Evolutionary conservation across 1,139 yeast genomes (phyloP).

Genomic region (Wickerhamiella pararugosa): DNA sequence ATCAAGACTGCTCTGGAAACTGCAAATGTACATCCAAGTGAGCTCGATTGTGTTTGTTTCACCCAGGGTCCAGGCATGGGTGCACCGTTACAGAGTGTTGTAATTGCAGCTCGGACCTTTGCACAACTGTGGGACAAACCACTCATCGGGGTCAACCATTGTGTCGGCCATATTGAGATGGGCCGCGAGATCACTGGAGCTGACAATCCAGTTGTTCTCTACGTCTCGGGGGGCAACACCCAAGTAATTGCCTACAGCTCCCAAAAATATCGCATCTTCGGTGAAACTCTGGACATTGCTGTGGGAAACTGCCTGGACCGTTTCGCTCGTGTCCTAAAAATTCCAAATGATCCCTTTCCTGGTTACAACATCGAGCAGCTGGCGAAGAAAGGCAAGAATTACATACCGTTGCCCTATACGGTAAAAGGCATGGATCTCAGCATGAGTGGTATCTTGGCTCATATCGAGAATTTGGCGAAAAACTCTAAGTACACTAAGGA

Average conservation of each 20-base stretch:
- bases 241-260: constrained; percentile 94
- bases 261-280: constrained; percentile 85
- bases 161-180: constrained; percentile 98
- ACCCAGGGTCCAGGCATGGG: constrained; percentile 99
- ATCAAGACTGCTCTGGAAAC: constrained; percentile 52
- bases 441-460: constrained; percentile 87
- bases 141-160: constrained; percentile 87
- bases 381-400: constrained; percentile 54
- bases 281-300: constrained; percentile 94
- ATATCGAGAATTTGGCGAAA: constrained; percentile 66
- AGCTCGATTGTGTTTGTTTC: constrained; percentile 81
- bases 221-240: constrained; percentile 96
- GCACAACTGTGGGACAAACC: constrained; percentile 74
- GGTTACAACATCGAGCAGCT: constrained; percentile 93
- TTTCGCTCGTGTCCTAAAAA: constrained; percentile 79
- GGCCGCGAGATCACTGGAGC: constrained; percentile 97
- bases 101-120: constrained; percentile 78
- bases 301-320: constrained; percentile 94
- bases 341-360: constrained; percentile 90
- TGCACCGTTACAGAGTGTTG: constrained; percentile 90
- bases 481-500: constrained; percentile 52
- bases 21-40: constrained; percentile 37
- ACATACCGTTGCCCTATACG: constrained; percentile 77
- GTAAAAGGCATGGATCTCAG: constrained; percentile 98
- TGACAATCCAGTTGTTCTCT: constrained; percentile 81